Conservation (phyloP, 2,329 filamentous ascomycete genomes). For the Phaeophleospora eucalypticola region DNA sequence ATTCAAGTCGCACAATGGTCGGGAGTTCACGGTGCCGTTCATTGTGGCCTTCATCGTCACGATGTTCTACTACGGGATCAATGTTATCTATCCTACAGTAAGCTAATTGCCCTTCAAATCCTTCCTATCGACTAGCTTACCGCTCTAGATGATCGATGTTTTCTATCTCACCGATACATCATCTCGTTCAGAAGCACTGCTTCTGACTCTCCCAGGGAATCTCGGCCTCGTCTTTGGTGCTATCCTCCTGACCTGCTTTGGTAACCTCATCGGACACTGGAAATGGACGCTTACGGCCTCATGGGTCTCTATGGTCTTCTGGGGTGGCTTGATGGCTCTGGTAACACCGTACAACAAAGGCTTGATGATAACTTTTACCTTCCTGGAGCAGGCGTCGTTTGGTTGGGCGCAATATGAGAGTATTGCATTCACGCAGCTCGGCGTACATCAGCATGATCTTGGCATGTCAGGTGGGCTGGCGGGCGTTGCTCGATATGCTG, state of each 20-base stretch:
- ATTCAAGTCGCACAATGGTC: too few relatives aligned
- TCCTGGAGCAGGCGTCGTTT: conserved; percentile 44
- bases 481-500: conserved; percentile 39
- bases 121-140: too few relatives aligned
- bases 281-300: conserved; percentile 44
- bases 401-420: conserved; percentile 47
- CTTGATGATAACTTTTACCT: conserved; percentile 47
- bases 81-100: too few relatives aligned
- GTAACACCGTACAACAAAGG: conserved; percentile 43
- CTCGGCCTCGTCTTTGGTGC: conserved; percentile 46
- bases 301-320: conserved; percentile 46
- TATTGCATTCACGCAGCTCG: conserved; percentile 49
- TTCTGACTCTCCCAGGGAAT: conserved; percentile 42
- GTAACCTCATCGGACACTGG: conserved; percentile 43
- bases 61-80: too few relatives aligned
- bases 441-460: conserved; percentile 48
- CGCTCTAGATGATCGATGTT: too few relatives aligned
- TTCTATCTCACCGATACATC: too few relatives aligned
- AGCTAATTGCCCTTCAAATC: too few relatives aligned
- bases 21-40: too few relatives aligned
- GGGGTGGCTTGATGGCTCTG: conserved; percentile 43
- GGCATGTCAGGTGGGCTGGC: conserved; percentile 44
- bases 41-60: too few relatives aligned
- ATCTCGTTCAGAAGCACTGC: conserved; percentile 12
- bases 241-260: conserved; percentile 39